These are phyloP conservation scores for Cornus florida DNA, from an alignment of 148 eudicot species.

Conservation along the genomic window DNA sequence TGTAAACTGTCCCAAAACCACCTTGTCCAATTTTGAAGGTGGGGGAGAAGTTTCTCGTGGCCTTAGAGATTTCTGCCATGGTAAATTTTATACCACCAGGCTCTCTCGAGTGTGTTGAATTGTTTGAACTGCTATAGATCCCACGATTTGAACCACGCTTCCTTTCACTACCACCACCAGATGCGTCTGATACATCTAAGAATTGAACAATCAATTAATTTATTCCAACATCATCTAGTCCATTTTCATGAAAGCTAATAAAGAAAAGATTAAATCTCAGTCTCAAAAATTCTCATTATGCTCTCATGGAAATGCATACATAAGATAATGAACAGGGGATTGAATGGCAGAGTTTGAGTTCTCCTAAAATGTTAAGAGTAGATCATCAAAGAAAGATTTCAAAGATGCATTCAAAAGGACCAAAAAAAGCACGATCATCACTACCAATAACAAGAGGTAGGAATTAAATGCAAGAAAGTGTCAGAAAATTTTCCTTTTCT, in stretches of 20 bases:
- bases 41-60: conserved; percentile 74
- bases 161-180: conserved; percentile 34
- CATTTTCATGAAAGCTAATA: neutral
- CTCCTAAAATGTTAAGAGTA: neutral
- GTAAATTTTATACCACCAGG: conserved; percentile 52
- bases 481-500: no score
- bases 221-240: neutral
- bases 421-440: neutral
- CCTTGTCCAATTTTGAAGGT: conserved; percentile 82
- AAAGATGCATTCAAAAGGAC: neutral
- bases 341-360: neutral
- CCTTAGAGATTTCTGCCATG: conserved; percentile 61
- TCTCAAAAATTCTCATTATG: neutral
- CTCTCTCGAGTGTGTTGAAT: conserved; percentile 31
- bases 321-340: neutral
- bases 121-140: conserved; percentile 33
- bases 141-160: conserved; percentile 19
- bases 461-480: neutral
- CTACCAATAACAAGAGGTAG: neutral
- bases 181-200: conserved; percentile 35
- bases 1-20: conserved; percentile 86
- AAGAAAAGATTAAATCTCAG: neutral
- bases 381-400: neutral
- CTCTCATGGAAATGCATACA: neutral
- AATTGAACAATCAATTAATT: conserved; percentile 6